Evolutionary conservation across 148 eudicot species (phyloP).

Genomic region (Selenicereus undatus): DNA sequence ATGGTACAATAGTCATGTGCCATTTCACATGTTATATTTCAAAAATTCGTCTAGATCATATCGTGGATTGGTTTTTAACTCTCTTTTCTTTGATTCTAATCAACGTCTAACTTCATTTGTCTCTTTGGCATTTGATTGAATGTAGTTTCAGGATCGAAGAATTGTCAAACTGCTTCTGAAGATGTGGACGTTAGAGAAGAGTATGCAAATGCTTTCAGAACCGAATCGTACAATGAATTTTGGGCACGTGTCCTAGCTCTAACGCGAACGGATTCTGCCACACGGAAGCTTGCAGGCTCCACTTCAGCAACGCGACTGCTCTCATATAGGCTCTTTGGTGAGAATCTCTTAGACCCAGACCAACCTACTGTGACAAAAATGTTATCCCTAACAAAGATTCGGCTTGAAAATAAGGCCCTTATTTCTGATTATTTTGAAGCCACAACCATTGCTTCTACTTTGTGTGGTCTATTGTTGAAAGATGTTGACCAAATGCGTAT

Average conservation of each 20-base stretch:
- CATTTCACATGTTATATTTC: too few relatives aligned
- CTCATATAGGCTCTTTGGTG: slow-evolving; percentile 76
- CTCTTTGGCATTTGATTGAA: background rate
- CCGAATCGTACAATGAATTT: slow-evolving; percentile 75
- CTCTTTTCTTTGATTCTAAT: too few relatives aligned
- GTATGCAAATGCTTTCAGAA: slow-evolving; percentile 91
- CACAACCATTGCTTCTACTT: slow-evolving; percentile 61
- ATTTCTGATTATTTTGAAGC: slow-evolving; percentile 56
- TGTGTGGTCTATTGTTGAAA: slow-evolving; percentile 59
- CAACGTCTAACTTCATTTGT: background rate
- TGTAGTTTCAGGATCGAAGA: slow-evolving; percentile 18
- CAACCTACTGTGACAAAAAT: slow-evolving; percentile 55
- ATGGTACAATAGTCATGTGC: too few relatives aligned
- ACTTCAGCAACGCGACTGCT: slow-evolving; percentile 69
- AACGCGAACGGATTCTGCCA: slow-evolving; percentile 24
- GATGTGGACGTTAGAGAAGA: slow-evolving; percentile 72
- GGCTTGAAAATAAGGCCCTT: slow-evolving; percentile 37
- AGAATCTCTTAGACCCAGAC: slow-evolving; percentile 81
- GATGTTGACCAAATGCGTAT: slow-evolving; percentile 52
- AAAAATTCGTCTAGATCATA: too few relatives aligned
- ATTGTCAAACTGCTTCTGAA: background rate
- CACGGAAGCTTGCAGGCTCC: slow-evolving; percentile 37
- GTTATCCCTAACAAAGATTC: slow-evolving; percentile 22
- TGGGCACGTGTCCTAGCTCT: slow-evolving; percentile 72
- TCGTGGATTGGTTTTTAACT: too few relatives aligned